Conservation (phyloP, 2,329 filamentous ascomycete species). For the Exutisphaerella laricina region DNA sequence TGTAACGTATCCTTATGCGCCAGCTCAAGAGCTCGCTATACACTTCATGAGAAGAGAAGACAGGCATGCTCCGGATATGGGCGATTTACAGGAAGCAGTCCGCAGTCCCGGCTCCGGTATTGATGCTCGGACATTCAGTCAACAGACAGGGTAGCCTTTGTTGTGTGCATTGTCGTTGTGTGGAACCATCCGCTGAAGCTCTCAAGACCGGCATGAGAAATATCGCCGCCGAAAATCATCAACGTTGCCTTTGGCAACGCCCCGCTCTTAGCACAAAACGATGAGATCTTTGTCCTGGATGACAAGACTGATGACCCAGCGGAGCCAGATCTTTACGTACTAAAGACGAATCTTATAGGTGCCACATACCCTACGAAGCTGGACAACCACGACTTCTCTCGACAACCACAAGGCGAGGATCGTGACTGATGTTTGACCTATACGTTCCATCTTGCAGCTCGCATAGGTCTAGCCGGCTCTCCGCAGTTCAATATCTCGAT, state of each 20-base stretch:
- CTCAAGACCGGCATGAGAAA: constrained; percentile 26
- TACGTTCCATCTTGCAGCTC: constrained; percentile 45
- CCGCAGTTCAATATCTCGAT: constrained; percentile 34
- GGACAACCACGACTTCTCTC: constrained; percentile 37
- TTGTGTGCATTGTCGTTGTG: constrained; percentile 27
- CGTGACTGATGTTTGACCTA: constrained; percentile 47
- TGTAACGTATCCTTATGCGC: too few relatives aligned
- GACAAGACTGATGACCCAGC: constrained; percentile 17
- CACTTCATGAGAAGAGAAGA: too few relatives aligned
- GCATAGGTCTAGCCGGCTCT: constrained; percentile 44
- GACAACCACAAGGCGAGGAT: constrained; percentile 33
- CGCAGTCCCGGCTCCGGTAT: too few relatives aligned
- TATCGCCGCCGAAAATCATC: constrained; percentile 20
- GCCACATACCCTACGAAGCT: constrained; percentile 29
- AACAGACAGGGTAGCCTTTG: constrained; percentile 28
- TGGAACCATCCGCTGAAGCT: constrained; percentile 31
- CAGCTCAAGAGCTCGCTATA: too few relatives aligned
- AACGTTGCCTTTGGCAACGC: constrained; percentile 31
- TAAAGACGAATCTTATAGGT: constrained; percentile 24
- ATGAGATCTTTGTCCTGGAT: constrained; percentile 20
- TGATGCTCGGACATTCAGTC: too few relatives aligned
- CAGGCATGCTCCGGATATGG: too few relatives aligned
- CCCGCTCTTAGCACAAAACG: constrained; percentile 21
- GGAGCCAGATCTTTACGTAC: constrained; percentile 24
- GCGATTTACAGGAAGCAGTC: too few relatives aligned